Base-by-base conservation (phyloP, 306 rosid species). In the Glycine tomentella region DNA sequence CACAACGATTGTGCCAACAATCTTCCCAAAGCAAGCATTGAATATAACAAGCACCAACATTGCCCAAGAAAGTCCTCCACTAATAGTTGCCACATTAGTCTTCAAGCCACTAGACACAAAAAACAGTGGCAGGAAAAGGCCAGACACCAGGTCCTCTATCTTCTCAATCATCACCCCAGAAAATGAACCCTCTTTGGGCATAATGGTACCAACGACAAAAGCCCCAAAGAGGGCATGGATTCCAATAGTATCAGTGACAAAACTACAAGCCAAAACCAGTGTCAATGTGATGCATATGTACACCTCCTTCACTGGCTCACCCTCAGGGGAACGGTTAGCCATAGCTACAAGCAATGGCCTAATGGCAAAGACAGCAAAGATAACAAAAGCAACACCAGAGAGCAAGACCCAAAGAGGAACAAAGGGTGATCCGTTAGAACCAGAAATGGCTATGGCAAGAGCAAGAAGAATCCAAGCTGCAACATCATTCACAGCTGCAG, bases 381-480 rank as follows among this genome's bases (percentile, higher is more conserved):
- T 10, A 4, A 92, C 16, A 40, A 92, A 92, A 36, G 76, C 86
- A 15, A 69, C 59, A 6, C 88, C 94, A 7, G 40, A 10, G 0
- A 92, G 89, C 16, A 92, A 77, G 2, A 92, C 94, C 97, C 97
- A 92, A 0, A 92, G 5, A n/a, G 92, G 69, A 38, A 81, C 58
- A 6, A 86, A 9, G 0, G 92, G 91, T 1, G 97, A 90, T 1
- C 89, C 9, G 40, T 86, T 12, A 0, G 66, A 4, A 42, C 97
- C 92, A 0, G 97, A 84, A 6, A 92, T 78, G 56, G 97, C 89
- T 2, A 92, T 90, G 44, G 97, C 94, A 4, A 92, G 91, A 3
- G 97, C 97, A 6, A 92, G 92, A 48, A 92, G 90, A 25, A 90
- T 81, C 97, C 97, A 92, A 0, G 97, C 94, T 3, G 87, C 94